Conservation (phyloP, 352 stramenopile genomes). For the Pythium coloratum region DNA sequence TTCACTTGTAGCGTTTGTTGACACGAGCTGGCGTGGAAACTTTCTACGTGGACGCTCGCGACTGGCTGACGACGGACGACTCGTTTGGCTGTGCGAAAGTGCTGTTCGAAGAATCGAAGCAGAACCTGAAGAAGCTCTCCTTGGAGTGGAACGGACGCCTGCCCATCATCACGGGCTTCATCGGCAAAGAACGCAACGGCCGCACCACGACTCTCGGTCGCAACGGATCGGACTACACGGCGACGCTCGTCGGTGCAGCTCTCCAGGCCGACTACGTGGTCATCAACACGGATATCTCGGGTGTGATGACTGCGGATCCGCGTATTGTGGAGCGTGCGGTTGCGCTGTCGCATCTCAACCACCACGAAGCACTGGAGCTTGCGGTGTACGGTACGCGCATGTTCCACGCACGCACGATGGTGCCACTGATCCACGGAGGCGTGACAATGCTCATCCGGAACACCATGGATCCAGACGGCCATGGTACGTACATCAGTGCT, state of each 20-base stretch:
- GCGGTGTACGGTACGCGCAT: constrained; percentile 83
- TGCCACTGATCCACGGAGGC: constrained; percentile 76
- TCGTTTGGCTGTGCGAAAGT: constrained; percentile 77
- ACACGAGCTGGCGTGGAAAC: constrained; percentile 64
- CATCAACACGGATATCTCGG: constrained; percentile 85
- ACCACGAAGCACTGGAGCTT: constrained; percentile 80
- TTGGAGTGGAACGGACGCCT: constrained; percentile 45
- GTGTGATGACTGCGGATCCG: constrained; percentile 83
- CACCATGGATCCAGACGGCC: constrained; percentile 76
- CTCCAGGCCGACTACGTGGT: constrained; percentile 77
- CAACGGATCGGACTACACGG: constrained; percentile 86
- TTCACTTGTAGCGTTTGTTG: constrained; percentile 30
- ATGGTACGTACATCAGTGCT: constrained; percentile 81
- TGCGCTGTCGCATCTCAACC: constrained; percentile 72
- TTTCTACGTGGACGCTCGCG: constrained; percentile 63
- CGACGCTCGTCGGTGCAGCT: constrained; percentile 71
- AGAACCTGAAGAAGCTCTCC: constrained; percentile 50
- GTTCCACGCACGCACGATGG: constrained; percentile 86
- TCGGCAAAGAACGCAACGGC: constrained; percentile 53
- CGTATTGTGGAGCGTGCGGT: constrained; percentile 73
- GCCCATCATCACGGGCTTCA: constrained; percentile 81
- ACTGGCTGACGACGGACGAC: constrained; percentile 76
- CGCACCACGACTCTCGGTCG: constrained; percentile 79
- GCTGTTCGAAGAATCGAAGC: constrained; percentile 74
- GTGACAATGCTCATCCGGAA: constrained; percentile 87